These are phyloP conservation scores for Diaporthe citrichinensis DNA, from an alignment of 2,329 filamentous ascomycete genomes.

Conservation along the genomic window DNA sequence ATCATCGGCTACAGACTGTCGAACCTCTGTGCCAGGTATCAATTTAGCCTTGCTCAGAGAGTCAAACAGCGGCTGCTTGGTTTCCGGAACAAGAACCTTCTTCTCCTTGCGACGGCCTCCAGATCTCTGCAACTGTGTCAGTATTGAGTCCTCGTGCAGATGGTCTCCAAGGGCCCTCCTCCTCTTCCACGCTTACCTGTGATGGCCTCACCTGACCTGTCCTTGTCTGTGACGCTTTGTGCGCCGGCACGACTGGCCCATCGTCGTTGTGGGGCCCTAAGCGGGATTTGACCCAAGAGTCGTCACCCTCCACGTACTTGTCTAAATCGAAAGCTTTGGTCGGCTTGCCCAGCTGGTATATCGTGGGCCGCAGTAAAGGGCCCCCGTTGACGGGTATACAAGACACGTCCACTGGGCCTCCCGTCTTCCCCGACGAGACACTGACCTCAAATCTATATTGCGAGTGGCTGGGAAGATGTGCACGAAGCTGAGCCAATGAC, in stretches of 20 bases:
- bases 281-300: conserved; percentile 61
- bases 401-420: conserved; percentile 57
- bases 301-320: conserved; percentile 60
- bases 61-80: conserved; percentile 68
- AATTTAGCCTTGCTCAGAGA: conserved; percentile 68
- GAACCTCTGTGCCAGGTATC: conserved; percentile 63
- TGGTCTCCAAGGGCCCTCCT: background rate
- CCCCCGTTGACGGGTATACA: conserved; percentile 44
- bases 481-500: conserved; percentile 62
- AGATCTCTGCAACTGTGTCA: conserved; percentile 33
- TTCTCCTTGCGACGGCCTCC: conserved; percentile 45
- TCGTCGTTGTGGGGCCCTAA: conserved; percentile 55
- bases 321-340: conserved; percentile 61
- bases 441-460: conserved; percentile 61
- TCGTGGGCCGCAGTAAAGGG: conserved; percentile 48
- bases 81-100: conserved; percentile 62
- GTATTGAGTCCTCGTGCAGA: background rate
- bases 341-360: conserved; percentile 59
- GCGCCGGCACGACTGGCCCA: conserved; percentile 12
- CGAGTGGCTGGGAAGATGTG: conserved; percentile 64
- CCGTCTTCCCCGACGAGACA: conserved; percentile 53
- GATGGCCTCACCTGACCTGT: background rate
- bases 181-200: conserved; percentile 27
- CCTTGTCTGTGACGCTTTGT: conserved; percentile 32
- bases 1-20: conserved; percentile 60